Percentiles rank a stretch among this genome's conserved stretches.
Evolutionary conservation across 2,329 filamentous ascomycete species (phyloP).

Genomic region (Botryotinia globosa): DNA sequence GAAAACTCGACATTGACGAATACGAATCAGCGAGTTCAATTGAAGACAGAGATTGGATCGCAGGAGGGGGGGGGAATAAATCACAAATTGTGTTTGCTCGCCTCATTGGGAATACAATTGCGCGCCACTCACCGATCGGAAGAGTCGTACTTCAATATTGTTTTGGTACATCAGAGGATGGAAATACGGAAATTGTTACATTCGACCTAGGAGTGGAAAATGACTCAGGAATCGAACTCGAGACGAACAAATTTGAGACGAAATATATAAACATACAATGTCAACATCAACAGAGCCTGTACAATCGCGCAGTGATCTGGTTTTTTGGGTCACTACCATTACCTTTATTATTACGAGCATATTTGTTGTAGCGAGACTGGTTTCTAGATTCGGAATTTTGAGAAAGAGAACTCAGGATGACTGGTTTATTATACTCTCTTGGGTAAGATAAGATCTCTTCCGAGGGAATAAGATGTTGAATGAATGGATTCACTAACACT

Average conservation of each 20-base stretch:
- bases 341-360: constrained; percentile 68
- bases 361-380: constrained; percentile 72
- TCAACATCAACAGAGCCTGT: constrained; percentile 15
- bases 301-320: constrained; percentile 47
- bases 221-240: neutral
- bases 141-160: neutral
- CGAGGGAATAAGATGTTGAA: neutral
- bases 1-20: constrained; percentile 1
- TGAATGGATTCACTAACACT: neutral
- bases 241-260: neutral
- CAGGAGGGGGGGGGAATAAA: neutral
- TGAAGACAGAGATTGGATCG: neutral
- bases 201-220: neutral
- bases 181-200: neutral
- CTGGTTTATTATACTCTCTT: constrained; percentile 76
- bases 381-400: constrained; percentile 72
- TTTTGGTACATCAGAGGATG: constrained; percentile 8
- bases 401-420: constrained; percentile 72
- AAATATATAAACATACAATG: constrained; percentile 3
- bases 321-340: constrained; percentile 67
- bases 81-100: neutral
- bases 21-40: constrained; percentile 1
- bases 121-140: neutral
- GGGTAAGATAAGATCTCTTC: constrained; percentile 47
- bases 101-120: constrained; percentile 3